Conservation (phyloP, 2,329 filamentous ascomycete species). For the Nothophoma quercina region DNA sequence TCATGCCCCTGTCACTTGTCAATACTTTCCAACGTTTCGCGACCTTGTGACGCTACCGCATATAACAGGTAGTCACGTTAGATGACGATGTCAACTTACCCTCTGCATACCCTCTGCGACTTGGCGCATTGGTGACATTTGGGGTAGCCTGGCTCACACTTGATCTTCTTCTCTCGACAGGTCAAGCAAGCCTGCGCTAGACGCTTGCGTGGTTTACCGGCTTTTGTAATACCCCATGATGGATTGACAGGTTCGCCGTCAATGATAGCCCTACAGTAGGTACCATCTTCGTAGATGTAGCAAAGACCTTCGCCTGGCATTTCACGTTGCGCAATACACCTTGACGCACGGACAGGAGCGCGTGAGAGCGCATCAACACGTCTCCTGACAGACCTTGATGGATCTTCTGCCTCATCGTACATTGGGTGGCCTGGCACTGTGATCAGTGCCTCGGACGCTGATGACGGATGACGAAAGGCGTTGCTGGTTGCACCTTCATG, state of each 20-base stretch:
- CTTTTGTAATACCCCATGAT: constrained; percentile 93
- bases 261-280: constrained; percentile 81
- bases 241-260: constrained; percentile 89
- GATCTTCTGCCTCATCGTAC: constrained; percentile 43
- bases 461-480: constrained; percentile 34
- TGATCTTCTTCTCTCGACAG: constrained; percentile 97
- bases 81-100: constrained; percentile 48
- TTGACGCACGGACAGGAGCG: constrained; percentile 42
- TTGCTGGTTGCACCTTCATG: constrained; percentile 32
- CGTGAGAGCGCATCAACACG: constrained; percentile 45
- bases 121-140: constrained; percentile 93
- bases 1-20: constrained; percentile 12
- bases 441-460: constrained; percentile 32
- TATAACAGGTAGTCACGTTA: constrained; percentile 34
- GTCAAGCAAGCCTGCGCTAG: constrained; percentile 92
- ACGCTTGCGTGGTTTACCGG: constrained; percentile 89
- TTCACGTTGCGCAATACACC: constrained; percentile 56
- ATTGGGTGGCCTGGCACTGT: constrained; percentile 24
- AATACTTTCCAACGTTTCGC: not conserved
- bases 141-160: constrained; percentile 87
- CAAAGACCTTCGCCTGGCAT: constrained; percentile 81
- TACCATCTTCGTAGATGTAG: constrained; percentile 87
- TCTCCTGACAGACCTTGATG: constrained; percentile 40
- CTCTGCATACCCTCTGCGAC: constrained; percentile 83
- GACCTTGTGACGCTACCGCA: not conserved